These are phyloP conservation scores for Lipomyces chichibuensis DNA, from an alignment of 805 yeast species.

Conservation along the genomic window DNA sequence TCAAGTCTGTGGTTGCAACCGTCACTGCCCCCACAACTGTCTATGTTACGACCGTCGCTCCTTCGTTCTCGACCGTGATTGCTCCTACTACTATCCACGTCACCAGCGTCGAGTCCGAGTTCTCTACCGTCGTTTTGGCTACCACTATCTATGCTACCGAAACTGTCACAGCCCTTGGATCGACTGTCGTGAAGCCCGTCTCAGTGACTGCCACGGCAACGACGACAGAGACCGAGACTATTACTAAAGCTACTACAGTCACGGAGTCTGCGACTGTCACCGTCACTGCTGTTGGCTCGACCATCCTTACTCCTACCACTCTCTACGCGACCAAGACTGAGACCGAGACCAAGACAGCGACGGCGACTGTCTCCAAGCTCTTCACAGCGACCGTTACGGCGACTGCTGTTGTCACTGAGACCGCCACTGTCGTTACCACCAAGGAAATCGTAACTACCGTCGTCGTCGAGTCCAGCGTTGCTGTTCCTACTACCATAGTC, in stretches of 20 bases:
- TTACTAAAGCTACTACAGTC: slow-evolving; percentile 20
- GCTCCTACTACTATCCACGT: slow-evolving; percentile 9
- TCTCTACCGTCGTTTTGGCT: slow-evolving; percentile 5
- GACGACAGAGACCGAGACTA: slow-evolving; percentile 8
- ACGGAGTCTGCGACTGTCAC: slow-evolving; percentile 28
- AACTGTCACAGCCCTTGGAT: slow-evolving; percentile 29
- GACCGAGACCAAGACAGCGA: slow-evolving; percentile 24
- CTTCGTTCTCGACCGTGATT: slow-evolving; percentile 7
- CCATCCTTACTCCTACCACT: slow-evolving; percentile 26
- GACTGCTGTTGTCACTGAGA: slow-evolving; percentile 18
- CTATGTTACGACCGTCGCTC: neutral
- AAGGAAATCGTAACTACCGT: slow-evolving; percentile 18
- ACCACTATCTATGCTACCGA: slow-evolving; percentile 17
- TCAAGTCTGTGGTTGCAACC: neutral
- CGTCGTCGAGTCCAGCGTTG: slow-evolving; percentile 16
- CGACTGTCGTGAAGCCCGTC: slow-evolving; percentile 26
- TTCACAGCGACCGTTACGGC: slow-evolving; percentile 23
- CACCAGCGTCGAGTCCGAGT: neutral
- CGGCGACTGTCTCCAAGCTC: slow-evolving; percentile 23
- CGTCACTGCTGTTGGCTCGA: slow-evolving; percentile 30
- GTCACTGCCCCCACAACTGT: slow-evolving; percentile 14
- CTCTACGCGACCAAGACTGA: slow-evolving; percentile 26
- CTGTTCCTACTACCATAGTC: slow-evolving; percentile 19
- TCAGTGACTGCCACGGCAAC: slow-evolving; percentile 27
- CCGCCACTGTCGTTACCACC: slow-evolving; percentile 18